Percentiles rank a stretch among this genome's conserved stretches.
phyloP scores from a whole-genome alignment of 352 stramenopile species.

The Achlya hypogyna region DNA sequence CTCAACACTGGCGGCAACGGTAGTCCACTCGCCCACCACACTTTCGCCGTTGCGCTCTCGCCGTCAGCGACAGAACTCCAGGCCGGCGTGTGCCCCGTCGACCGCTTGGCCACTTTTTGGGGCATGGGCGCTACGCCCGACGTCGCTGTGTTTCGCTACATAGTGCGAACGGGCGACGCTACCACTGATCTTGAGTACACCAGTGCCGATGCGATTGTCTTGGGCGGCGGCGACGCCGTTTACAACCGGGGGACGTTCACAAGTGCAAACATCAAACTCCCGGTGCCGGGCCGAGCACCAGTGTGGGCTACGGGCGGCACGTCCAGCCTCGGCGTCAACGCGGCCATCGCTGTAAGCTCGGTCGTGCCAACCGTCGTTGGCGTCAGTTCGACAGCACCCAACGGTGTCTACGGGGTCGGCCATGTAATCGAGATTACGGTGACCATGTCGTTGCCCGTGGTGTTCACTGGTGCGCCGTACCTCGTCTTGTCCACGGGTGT shows the following conservation, averaged over 20 bases:
- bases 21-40: constrained; percentile 34
- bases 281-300: constrained; percentile 35
- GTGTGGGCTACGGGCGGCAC: constrained; percentile 54
- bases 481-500: constrained; percentile 55
- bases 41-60: constrained; percentile 34
- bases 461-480: constrained; percentile 43
- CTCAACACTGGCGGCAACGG: constrained; percentile 40
- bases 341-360: constrained; percentile 42
- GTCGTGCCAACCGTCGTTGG: constrained; percentile 32
- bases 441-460: constrained; percentile 54
- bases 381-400: constrained; percentile 45
- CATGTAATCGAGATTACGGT: constrained; percentile 63
- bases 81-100: constrained; percentile 34
- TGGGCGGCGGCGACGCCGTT: constrained; percentile 26
- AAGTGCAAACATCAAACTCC: constrained; percentile 35
- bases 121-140: constrained; percentile 23
- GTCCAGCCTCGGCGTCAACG: constrained; percentile 47
- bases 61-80: constrained; percentile 51
- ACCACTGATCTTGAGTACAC: constrained; percentile 53
- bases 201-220: constrained; percentile 41
- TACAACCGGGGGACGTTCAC: constrained; percentile 30
- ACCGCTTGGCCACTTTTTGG: constrained; percentile 35
- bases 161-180: constrained; percentile 46
- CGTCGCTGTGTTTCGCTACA: constrained; percentile 59
- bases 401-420: constrained; percentile 66